Evolutionary conservation across 1,139 yeast species (phyloP), one percentile per base, ranked within the genome.

Genomic region (Candida buenavistaensis): DNA sequence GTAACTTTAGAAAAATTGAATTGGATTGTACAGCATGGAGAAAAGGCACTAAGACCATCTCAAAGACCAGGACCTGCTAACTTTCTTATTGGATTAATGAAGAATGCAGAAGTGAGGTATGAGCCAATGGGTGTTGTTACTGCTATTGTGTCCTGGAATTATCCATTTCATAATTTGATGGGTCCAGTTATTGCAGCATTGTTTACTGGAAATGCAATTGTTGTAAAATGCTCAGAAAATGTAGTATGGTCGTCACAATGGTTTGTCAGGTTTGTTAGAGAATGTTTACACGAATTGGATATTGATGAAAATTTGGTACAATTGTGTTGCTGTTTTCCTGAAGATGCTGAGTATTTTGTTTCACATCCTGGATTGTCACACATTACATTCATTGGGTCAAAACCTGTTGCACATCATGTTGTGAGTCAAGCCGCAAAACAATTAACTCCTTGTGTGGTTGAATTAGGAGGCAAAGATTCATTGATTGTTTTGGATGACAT

Each of bases 391-490:
- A 92, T 92, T 52, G 98, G 98, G 2, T 86, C 96, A n/a, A 78
- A 86, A 44, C 88, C 89, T 1, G 95, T 92, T 24, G 97, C 97
- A 2, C 92, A 88, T 51, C 80, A 80, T 43, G 96, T 92, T 12
- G 81, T 84, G 22, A 72, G 71, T 32, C 85, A 88, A 32, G 97
- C 97, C 2, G 76, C 96, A 23, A 78, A 78, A 43, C 75, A 85
- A 14, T 66, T 92, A 50, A 89, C 95, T 0, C 98, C 97, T 0
- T 89, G 92, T 35, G 97, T 90, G 22, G 90, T 88, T 5, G 98
- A 92, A 59, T 70, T 92, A 22, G 98, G 98, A 23, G 98, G 98
- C 14, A 92, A 92, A 54, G 98, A 92, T 58, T 84, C 97, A 0
- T 77, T 88, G 20, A 71, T 92, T 39, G 90, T 89, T 3, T 71